phyloP scores from a whole-genome alignment of 2,329 filamentous ascomycete genomes.

The Tolypocladium album region DNA sequence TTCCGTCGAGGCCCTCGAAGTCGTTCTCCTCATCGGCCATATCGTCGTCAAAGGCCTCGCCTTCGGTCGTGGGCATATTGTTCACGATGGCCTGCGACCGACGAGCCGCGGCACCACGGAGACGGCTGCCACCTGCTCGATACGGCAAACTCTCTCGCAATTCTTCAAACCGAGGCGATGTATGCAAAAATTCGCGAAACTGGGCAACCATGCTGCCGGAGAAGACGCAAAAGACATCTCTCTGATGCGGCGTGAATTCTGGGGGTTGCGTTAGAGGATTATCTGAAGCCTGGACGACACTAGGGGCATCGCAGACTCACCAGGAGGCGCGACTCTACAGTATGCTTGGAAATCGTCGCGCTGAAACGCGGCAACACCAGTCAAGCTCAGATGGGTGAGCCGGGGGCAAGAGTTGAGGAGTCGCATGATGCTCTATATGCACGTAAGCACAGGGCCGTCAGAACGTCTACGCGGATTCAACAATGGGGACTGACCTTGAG shows the following conservation, averaged over 20 bases:
- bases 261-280: not conserved
- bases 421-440: slow-evolving; percentile 68
- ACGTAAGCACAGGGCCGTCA: slow-evolving; percentile 7
- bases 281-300: not conserved
- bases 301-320: slow-evolving; percentile 26
- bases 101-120: slow-evolving; percentile 5
- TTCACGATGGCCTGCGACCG: slow-evolving; percentile 8
- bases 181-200: slow-evolving; percentile 70
- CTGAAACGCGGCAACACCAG: slow-evolving; percentile 84
- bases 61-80: slow-evolving; percentile 13
- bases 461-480: not conserved
- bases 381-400: slow-evolving; percentile 87
- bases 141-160: slow-evolving; percentile 22
- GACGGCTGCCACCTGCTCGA: slow-evolving; percentile 5
- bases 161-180: slow-evolving; percentile 33
- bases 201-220: slow-evolving; percentile 73
- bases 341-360: slow-evolving; percentile 74
- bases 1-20: slow-evolving; percentile 27
- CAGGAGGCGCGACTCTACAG: slow-evolving; percentile 73
- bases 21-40: slow-evolving; percentile 34
- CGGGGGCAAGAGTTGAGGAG: slow-evolving; percentile 85
- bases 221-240: slow-evolving; percentile 95
- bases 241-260: slow-evolving; percentile 94
- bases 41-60: slow-evolving; percentile 29
- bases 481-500: slow-evolving; percentile 51